Base-by-base conservation (phyloP, 495 filamentous ascomycete genomes). In the Lepidopterella palustris region DNA sequence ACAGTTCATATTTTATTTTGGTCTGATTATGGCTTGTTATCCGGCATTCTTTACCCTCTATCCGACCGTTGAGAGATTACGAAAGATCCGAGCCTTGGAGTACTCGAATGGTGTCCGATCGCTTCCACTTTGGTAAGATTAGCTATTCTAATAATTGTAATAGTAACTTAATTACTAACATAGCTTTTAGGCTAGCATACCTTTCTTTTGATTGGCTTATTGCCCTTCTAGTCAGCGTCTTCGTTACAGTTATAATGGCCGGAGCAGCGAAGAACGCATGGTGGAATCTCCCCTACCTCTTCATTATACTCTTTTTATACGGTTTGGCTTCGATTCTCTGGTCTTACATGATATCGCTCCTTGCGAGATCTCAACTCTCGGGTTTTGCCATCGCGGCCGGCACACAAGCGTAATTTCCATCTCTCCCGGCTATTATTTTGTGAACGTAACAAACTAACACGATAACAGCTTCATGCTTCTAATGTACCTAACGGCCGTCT, bases 1-100 rank as follows among this genome's bases (percentile, higher is more conserved):
- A 20, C 87, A 92, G 70, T 77, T 93, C 23, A 75, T 92, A 23
- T 79, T 86, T 20, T 95, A 93, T 70, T 84, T 90, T 66, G 83
- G 87, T 25, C 77, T 95, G 1, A 85, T 82, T 15, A 83, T 92
- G 76, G 77, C 81, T 21, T 83, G 81, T 0, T 93, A 84, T 68
- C 90, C 90, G 5, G 88, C 83, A 24, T 89, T 96, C 74, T 92
- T 95, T 64, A 82, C 86, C 0, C 79, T 96, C 9, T 96, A 96
- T 71, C 88, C 88, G 24, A 95, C 89, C 2, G 69, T 86, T 4
- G 90, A 96, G 70, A 79, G 88, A 9, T 74, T 88, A 9, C 50
- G 24, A 1, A 57, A 54, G 23, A 66, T 66, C 26, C 54, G 59
- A 13, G 55, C 55, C 10, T n/a, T 66, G 27, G 53, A 66, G 8